Evolutionary conservation across 495 filamentous ascomycete species (phyloP).

Genomic region (Penicillium longicatenatum): DNA sequence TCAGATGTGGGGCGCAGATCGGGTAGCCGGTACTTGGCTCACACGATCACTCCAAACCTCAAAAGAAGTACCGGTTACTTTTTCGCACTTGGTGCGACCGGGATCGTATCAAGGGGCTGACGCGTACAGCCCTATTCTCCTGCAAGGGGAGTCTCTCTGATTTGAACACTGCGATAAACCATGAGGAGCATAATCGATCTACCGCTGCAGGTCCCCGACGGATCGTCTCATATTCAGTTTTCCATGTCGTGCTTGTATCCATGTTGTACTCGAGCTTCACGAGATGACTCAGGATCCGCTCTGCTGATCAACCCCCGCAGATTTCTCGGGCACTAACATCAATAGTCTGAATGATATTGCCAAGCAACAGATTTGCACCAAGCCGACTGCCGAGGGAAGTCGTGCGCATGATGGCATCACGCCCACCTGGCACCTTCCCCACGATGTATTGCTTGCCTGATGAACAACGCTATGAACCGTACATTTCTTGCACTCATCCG

Average conservation of each 20-base stretch:
- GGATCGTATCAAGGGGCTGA: slow-evolving; percentile 7
- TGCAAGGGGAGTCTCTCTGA: slow-evolving; percentile 30
- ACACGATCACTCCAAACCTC: slow-evolving; percentile 2
- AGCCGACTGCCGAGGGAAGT: slow-evolving; percentile 11
- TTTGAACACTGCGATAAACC: slow-evolving; percentile 17
- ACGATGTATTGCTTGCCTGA: slow-evolving; percentile 4
- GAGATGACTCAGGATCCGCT: background rate
- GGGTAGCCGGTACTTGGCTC: slow-evolving; percentile 8
- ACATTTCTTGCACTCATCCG: background rate
- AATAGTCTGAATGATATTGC: slow-evolving; percentile 5
- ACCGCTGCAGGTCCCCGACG: slow-evolving; percentile 22
- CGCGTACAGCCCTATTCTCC: slow-evolving; percentile 8
- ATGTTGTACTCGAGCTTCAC: background rate
- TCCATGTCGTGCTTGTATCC: background rate
- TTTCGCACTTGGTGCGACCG: background rate
- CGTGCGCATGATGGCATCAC: slow-evolving; percentile 29
- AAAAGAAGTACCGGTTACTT: background rate
- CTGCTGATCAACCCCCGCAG: slow-evolving; percentile 30
- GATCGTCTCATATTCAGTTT: background rate
- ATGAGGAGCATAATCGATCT: slow-evolving; percentile 9
- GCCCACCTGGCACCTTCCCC: slow-evolving; percentile 15
- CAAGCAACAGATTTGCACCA: slow-evolving; percentile 1
- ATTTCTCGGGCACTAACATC: slow-evolving; percentile 14
- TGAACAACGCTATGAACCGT: background rate
- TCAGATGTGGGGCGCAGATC: slow-evolving; percentile 6